These are phyloP conservation scores for Neonectria faginata DNA, from an alignment of 2,329 filamentous ascomycete species.

Conservation along the genomic window DNA sequence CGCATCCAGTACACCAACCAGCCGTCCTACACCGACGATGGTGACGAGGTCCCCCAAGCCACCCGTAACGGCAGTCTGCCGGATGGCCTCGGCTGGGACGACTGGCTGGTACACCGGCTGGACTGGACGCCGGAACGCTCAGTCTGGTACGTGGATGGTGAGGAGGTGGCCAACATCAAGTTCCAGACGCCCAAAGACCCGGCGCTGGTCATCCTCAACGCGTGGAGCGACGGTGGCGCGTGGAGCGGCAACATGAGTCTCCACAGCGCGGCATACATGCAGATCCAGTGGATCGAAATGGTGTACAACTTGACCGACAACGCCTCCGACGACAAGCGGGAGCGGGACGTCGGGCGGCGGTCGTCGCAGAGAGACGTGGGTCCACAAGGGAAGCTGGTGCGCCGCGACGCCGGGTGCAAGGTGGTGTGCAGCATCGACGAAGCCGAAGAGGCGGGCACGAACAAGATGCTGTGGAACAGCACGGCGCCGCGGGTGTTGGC, in stretches of 20 bases:
- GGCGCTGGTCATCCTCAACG: slow-evolving; percentile 67
- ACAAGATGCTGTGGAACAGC: slow-evolving; percentile 43
- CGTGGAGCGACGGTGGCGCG: slow-evolving; percentile 70
- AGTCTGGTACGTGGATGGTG: slow-evolving; percentile 67
- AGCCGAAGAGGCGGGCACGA: slow-evolving; percentile 43
- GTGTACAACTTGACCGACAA: slow-evolving; percentile 60
- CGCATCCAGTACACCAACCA: slow-evolving; percentile 71
- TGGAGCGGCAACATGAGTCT: slow-evolving; percentile 71
- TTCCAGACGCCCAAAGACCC: slow-evolving; percentile 67
- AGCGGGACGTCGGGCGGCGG: slow-evolving; percentile 15
- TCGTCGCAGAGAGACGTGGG: slow-evolving; percentile 25
- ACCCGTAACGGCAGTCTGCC: slow-evolving; percentile 63
- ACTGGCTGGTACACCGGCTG: slow-evolving; percentile 69
- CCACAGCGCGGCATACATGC: slow-evolving; percentile 62
- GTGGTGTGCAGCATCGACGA: slow-evolving; percentile 52
- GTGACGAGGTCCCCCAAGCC: slow-evolving; percentile 58
- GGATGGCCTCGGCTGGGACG: slow-evolving; percentile 57
- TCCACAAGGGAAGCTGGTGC: slow-evolving; percentile 50
- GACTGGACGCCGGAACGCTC: slow-evolving; percentile 68
- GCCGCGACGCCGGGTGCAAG: slow-evolving; percentile 43
- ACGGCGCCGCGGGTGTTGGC: slow-evolving; percentile 30
- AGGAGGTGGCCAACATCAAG: slow-evolving; percentile 62
- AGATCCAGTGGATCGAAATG: slow-evolving; percentile 73
- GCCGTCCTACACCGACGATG: slow-evolving; percentile 60
- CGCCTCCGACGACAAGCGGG: slow-evolving; percentile 3